phyloP scores from a whole-genome alignment of 768 basidiomycete genomes.

The Cantharellus cinnabarinus region DNA sequence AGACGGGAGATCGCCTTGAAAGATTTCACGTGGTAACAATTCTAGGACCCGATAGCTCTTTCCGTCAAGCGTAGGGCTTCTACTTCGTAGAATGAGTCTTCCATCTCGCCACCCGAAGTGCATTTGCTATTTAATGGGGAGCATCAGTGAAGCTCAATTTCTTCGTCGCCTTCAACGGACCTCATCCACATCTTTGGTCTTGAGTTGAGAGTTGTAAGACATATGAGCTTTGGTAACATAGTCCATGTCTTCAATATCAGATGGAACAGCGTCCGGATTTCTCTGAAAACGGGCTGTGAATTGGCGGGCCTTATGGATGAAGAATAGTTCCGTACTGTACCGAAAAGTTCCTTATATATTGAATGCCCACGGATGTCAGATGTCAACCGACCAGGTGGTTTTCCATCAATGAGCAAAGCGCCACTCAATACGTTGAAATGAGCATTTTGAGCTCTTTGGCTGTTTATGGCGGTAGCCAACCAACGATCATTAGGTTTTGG shows the following conservation, averaged over 20 bases:
- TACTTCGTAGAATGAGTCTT: not conserved
- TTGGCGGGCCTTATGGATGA: slow-evolving; percentile 15
- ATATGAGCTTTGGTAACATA: slow-evolving; percentile 17
- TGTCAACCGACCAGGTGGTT: not conserved
- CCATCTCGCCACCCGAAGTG: not conserved
- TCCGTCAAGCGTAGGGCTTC: not conserved
- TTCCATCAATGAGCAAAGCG: not conserved
- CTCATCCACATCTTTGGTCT: slow-evolving; percentile 7
- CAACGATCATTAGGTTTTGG: slow-evolving; percentile 1
- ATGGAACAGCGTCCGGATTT: not conserved
- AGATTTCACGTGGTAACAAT: not conserved
- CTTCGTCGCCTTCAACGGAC: not conserved
- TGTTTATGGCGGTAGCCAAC: not conserved
- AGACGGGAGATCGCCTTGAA: not conserved
- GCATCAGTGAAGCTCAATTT: not conserved
- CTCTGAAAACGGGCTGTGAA: slow-evolving; percentile 15
- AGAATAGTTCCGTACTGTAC: slow-evolving; percentile 3
- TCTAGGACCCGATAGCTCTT: not conserved
- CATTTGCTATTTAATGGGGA: not conserved
- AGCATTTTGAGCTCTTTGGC: not conserved
- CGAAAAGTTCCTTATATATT: not conserved
- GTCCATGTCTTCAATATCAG: not conserved
- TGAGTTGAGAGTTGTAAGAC: slow-evolving; percentile 5
- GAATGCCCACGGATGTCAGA: not conserved
- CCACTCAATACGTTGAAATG: slow-evolving; percentile 2